Base-by-base conservation (phyloP, 75 land plant species). In the Ceratopteris richardii region DNA sequence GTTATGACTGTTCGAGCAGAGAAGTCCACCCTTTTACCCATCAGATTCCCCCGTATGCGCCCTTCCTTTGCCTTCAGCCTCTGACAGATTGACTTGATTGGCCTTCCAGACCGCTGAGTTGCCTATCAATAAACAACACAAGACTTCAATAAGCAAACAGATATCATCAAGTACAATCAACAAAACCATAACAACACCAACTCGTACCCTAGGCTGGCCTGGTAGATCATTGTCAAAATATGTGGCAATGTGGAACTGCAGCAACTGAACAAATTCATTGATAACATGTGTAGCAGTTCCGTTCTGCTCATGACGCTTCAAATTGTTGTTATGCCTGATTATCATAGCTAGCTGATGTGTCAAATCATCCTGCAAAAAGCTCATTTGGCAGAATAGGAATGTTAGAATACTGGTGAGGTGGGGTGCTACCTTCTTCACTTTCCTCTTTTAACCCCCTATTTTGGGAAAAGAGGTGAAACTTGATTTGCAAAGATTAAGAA, bases 1-100 rank as follows among this genome's bases (percentile, higher is more conserved):
- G 99, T 95, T n/a, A 95, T 95, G 44, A 95, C 99, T 29, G 99
- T 90, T 26, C 99, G 80, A 6, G 99, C 99, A 31, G 99, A 95
- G 64, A 95, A 95, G 63, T 95, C 99, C 20, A 95, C 99, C 63
- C 99, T 82, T 61, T 95, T 95, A 4, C 99, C 99, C 99, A 95
- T 95, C 63, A 95, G 74, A 64, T 95, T 95, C 16, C 99, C 99
- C 61, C 99, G 72, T 16, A 95, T 90, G 25, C 99, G 81, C 20
- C 99, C 99, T 60, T 95, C 99, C 64, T 95, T 90, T 20, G 99
- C 97, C 81, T 95, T 95, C 29, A 95, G 83, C 58, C 99, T 78
- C 41, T 85, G 89, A 61, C 93, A 95, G 2, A 95, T 90, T 29
- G 99, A 95, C 66, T 95, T 95, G 5, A 95, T 95, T 17, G 99